Base-by-base conservation (phyloP, 225 moss, liverwort and hornwort species). In the Asterella californica region DNA sequence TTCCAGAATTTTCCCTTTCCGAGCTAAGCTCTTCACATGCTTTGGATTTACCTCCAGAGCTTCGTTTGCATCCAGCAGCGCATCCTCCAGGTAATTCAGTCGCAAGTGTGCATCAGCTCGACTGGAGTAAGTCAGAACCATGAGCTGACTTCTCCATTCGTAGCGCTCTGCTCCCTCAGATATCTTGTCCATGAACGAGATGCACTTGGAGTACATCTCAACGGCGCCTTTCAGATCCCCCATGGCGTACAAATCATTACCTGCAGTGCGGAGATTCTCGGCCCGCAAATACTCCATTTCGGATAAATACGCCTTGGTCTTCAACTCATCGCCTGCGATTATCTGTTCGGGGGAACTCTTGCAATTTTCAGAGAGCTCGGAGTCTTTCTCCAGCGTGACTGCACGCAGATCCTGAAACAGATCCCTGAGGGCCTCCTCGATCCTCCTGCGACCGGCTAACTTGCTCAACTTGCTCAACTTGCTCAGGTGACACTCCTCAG, bases 1-100 rank as follows among this genome's bases (percentile, higher is more conserved):
- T n/a, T 90, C 86, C 55, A 94, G 78, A 10, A 92, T 92, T 60
- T 90, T 88, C 27, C 92, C 94, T 82, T 90, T 94, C 33, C 94
- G 83, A 75, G 89, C 87, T 9, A 92, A 85, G 84, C 90, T 94
- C 79, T 92, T 94, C 33, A 91, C 83, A 70, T 94, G 94, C 60
- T 81, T 83, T 0, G 88, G 81, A 52, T 91, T 88, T 11, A 91
- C 79, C 83, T 90, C 84, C 11, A 94, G 86, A 27, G 94, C 94
- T 80, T 89, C 85, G 81, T 86, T 83, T 7, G 94, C 93, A 79
- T 94, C 94, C 24, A 83, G 70, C 55, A 88, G 84, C 45, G 91
- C 92, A 70, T 88, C 88, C 67, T 91, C 94, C 64, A 84, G 88
- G 79, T 88, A 80, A 18, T 77, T 82, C 11, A 90, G 81, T 74